phyloP scores from a whole-genome alignment of 768 basidiomycete species.

The Rhodosporidiobolus sp. region DNA sequence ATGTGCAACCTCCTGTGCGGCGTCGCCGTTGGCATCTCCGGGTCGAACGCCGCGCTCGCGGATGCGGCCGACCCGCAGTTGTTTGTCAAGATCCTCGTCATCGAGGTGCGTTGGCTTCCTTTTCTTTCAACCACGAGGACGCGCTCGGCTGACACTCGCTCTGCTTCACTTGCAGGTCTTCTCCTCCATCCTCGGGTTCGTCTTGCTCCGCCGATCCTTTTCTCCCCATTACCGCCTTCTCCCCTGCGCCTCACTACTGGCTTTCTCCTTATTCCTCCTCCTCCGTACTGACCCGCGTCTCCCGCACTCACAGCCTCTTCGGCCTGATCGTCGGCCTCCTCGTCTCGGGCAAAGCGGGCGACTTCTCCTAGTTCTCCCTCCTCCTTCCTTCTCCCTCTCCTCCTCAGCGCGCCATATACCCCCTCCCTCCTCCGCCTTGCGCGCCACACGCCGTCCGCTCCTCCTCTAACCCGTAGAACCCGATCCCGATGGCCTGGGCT shows the following conservation, averaged over 20 bases:
- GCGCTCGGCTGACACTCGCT: background rate
- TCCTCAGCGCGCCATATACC: too few species aligned
- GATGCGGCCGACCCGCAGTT: constrained; percentile 92
- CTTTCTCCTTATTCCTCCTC: constrained; percentile 41
- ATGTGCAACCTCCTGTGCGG: constrained; percentile 93
- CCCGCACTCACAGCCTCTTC: constrained; percentile 10
- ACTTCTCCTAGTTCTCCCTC: too few species aligned
- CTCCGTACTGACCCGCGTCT: constrained; percentile 24
- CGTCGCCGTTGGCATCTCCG: constrained; percentile 87
- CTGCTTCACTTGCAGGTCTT: constrained; percentile 16
- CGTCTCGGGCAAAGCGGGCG: too few species aligned
- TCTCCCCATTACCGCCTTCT: too few species aligned
- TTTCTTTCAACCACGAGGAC: too few species aligned
- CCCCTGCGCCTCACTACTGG: too few species aligned
- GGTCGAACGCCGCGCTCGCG: constrained; percentile 88
- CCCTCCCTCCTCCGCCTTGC: too few species aligned
- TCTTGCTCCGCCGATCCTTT: constrained; percentile 19
- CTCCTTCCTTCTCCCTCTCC: too few species aligned
- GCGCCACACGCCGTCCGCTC: too few species aligned
- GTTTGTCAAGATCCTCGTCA: constrained; percentile 94
- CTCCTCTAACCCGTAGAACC: too few species aligned
- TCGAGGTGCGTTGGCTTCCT: constrained; percentile 56
- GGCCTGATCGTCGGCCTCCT: constrained; percentile 20
- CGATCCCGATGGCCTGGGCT: too few species aligned
- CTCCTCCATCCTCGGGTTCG: constrained; percentile 36